Conservation (phyloP, 805 yeast genomes). For the Komagataella populi region DNA sequence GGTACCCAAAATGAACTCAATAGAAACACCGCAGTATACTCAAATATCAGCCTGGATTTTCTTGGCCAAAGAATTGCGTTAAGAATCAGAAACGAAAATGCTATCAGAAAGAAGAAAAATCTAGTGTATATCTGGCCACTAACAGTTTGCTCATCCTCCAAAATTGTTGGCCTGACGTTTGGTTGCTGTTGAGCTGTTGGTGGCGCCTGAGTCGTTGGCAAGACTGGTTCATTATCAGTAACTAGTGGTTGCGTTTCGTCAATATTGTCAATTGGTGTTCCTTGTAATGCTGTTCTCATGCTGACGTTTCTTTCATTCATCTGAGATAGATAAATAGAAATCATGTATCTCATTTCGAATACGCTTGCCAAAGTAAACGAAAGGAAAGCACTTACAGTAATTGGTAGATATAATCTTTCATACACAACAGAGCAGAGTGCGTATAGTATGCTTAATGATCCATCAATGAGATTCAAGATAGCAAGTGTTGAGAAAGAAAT, state of each 20-base stretch:
- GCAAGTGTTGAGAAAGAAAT: slow-evolving; percentile 60
- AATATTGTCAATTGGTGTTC: slow-evolving; percentile 31
- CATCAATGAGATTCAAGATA: slow-evolving; percentile 54
- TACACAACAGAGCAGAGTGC: slow-evolving; percentile 43
- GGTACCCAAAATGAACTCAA: slow-evolving; percentile 79
- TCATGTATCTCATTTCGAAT: slow-evolving; percentile 65
- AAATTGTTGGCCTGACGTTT: slow-evolving; percentile 11
- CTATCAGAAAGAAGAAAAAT: slow-evolving; percentile 38
- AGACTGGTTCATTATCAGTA: slow-evolving; percentile 6
- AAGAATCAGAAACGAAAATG: slow-evolving; percentile 40
- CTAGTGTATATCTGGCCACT: slow-evolving; percentile 46
- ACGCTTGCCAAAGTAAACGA: slow-evolving; percentile 57
- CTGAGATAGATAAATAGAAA: slow-evolving; percentile 55
- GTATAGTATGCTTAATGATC: slow-evolving; percentile 49
- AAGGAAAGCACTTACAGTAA: slow-evolving; percentile 56
- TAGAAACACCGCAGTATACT: slow-evolving; percentile 33
- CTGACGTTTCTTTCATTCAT: slow-evolving; percentile 56
- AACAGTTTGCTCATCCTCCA: slow-evolving; percentile 37
- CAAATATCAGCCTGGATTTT: slow-evolving; percentile 38
- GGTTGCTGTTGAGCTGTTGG: slow-evolving; percentile 12
- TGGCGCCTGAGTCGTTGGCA: slow-evolving; percentile 9
- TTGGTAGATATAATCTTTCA: slow-evolving; percentile 46
- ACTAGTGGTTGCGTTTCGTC: slow-evolving; percentile 7
- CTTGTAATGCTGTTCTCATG: slow-evolving; percentile 53
- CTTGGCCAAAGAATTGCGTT: slow-evolving; percentile 55